These are phyloP conservation scores for Cercophora newfieldiana DNA, from an alignment of 495 filamentous ascomycete genomes.

Conservation along the genomic window DNA sequence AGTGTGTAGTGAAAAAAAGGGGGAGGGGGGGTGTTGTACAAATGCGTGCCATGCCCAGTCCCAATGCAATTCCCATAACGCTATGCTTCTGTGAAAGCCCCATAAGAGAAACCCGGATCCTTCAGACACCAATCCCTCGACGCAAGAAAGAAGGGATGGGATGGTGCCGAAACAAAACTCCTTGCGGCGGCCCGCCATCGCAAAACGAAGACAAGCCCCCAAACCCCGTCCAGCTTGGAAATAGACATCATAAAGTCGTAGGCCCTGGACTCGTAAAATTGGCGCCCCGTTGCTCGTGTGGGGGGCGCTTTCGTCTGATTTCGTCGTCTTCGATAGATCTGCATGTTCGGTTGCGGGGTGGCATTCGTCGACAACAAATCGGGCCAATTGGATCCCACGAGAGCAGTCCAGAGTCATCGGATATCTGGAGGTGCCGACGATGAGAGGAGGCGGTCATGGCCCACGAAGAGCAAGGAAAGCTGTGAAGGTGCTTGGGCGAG, in stretches of 20 bases:
- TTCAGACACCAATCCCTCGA: not conserved
- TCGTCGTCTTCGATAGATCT: constrained; percentile 32
- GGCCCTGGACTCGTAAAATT: not conserved
- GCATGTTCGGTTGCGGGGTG: constrained; percentile 25
- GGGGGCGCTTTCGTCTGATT: constrained; percentile 1
- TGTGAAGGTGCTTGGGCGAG: constrained; percentile 46
- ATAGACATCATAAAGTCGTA: not conserved
- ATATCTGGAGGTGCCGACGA: constrained; percentile 44
- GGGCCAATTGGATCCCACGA: not conserved
- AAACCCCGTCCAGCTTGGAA: not conserved
- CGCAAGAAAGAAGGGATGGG: not conserved
- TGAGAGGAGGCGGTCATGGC: constrained; percentile 48
- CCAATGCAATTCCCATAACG: constrained; percentile 22
- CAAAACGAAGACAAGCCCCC: not conserved
- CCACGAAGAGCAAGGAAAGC: constrained; percentile 49
- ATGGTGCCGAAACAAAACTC: constrained; percentile 1
- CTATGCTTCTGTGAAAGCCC: constrained; percentile 26
- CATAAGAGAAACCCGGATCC: constrained; percentile 7
- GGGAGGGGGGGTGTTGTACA: constrained; percentile 19
- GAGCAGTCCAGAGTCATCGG: constrained; percentile 9
- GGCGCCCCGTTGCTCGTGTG: not conserved
- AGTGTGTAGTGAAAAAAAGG: not conserved
- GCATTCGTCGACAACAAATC: constrained; percentile 28
- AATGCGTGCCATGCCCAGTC: constrained; percentile 20
- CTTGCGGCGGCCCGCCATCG: not conserved